Percentiles rank a stretch among this genome's conserved stretches.
These are phyloP conservation scores for Exidia glandulosa DNA, from an alignment of 768 basidiomycete genomes.

Conservation along the genomic window DNA sequence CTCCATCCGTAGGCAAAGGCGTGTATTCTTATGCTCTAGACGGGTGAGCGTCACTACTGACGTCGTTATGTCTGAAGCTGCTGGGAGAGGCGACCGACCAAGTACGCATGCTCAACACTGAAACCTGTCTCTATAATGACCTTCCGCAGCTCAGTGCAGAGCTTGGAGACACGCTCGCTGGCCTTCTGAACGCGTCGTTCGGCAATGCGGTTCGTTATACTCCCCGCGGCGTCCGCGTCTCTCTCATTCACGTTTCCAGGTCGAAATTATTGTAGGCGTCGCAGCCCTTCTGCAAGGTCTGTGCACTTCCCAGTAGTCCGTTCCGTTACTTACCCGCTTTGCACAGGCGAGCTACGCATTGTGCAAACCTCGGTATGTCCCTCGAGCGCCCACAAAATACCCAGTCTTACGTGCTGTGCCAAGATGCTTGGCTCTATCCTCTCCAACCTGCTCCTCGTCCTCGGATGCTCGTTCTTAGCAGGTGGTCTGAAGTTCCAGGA, in stretches of 20 bases:
- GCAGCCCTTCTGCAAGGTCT: conserved; percentile 71
- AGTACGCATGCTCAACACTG: conserved; percentile 31
- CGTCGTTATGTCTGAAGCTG: conserved; percentile 31
- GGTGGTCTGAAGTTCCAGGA: conserved; percentile 41
- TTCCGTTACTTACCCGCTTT: background rate
- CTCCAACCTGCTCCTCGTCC: conserved; percentile 80
- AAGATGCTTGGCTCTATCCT: conserved; percentile 86
- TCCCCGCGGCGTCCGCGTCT: conserved; percentile 58
- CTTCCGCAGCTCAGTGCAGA: conserved; percentile 10
- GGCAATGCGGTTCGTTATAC: conserved; percentile 8
- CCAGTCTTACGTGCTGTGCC: conserved; percentile 1
- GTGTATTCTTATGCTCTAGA: conserved; percentile 9
- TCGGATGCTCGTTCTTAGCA: conserved; percentile 85
- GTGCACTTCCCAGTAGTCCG: conserved; percentile 3
- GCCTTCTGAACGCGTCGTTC: conserved; percentile 63
- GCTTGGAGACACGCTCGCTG: conserved; percentile 77
- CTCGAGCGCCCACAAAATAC: background rate
- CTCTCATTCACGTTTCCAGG: conserved; percentile 12
- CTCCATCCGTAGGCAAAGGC: too few species aligned
- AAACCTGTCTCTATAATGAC: background rate
- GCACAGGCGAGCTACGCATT: conserved; percentile 64
- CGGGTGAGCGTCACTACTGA: background rate
- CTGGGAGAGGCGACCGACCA: conserved; percentile 78
- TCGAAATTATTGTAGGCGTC: conserved; percentile 84
- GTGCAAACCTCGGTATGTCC: conserved; percentile 76